A percentile compares a stretch with the other conserved stretches of the same genome.
These are phyloP conservation scores for Arthonia radiata DNA, from an alignment of 495 filamentous ascomycete species.

Conservation along the genomic window DNA sequence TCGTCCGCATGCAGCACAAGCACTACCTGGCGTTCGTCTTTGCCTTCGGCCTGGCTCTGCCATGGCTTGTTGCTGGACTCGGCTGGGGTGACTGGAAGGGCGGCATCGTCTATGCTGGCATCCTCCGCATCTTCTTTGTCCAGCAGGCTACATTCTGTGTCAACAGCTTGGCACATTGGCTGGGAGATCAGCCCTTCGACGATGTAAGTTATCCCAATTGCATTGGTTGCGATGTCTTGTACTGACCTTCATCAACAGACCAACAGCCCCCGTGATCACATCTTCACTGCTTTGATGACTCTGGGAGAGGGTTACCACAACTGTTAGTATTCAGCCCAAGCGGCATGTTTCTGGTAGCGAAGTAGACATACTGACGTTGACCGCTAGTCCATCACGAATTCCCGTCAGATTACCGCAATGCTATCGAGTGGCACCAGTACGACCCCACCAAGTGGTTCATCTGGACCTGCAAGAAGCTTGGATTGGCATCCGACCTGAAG, in stretches of 20 bases:
- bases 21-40: conserved; percentile 79
- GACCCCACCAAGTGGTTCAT: conserved; percentile 98
- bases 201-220: too few relatives aligned
- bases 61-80: conserved; percentile 60
- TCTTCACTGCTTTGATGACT: conserved; percentile 84
- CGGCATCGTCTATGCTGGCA: conserved; percentile 84
- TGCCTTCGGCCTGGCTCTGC: conserved; percentile 68
- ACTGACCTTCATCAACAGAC: too few relatives aligned
- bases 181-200: conserved; percentile 96
- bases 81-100: conserved; percentile 78
- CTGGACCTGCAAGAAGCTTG: conserved; percentile 80
- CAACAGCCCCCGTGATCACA: conserved; percentile 90
- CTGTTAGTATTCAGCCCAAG: too few relatives aligned
- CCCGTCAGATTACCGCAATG: conserved; percentile 96
- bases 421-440: conserved; percentile 94
- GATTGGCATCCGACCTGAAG: conserved; percentile 87
- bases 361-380: too few relatives aligned
- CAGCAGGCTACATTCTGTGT: conserved; percentile 99
- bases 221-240: too few relatives aligned
- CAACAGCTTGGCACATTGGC: conserved; percentile 97
- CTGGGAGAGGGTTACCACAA: conserved; percentile 98
- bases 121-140: conserved; percentile 92
- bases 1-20: conserved; percentile 86
- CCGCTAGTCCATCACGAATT: conserved; percentile 99
- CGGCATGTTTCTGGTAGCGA: too few relatives aligned